Evolutionary conservation across 257 asterid species (phyloP).

Genomic region (Oldenlandia corymbosa): DNA sequence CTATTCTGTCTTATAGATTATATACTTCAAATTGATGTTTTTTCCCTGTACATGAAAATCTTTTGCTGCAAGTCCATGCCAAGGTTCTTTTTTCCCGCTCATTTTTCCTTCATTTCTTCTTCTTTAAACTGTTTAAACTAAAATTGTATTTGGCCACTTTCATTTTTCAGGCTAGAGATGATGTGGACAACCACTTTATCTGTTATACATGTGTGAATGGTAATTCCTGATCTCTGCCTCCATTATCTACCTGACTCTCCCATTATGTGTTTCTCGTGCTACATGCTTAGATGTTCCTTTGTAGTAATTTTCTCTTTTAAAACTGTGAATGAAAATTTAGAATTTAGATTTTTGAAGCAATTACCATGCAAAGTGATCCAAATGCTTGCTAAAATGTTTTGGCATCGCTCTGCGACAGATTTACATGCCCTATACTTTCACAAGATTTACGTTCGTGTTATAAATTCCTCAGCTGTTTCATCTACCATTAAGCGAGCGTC

Average conservation of each 20-base stretch:
- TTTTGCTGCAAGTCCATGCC: neutral
- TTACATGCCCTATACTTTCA: neutral
- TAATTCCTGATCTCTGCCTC: slow-evolving; percentile 21
- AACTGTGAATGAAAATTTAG: neutral
- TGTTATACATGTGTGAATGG: slow-evolving; percentile 73
- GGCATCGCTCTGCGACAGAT: too few species aligned
- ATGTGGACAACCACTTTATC: slow-evolving; percentile 78
- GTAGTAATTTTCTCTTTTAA: neutral
- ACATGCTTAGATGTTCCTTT: neutral
- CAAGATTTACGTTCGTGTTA: too few species aligned
- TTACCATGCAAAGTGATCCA: neutral
- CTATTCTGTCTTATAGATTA: neutral
- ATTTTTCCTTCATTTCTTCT: too few species aligned
- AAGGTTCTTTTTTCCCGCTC: too few species aligned
- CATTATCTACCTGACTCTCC: neutral
- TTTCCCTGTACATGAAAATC: neutral
- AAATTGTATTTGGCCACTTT: too few species aligned
- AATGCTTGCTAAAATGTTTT: neutral
- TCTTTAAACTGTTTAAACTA: too few species aligned
- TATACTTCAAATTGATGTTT: neutral
- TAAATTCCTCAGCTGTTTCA: too few species aligned
- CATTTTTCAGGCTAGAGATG: slow-evolving; percentile 59
- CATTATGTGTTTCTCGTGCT: neutral
- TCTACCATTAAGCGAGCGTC: neutral
- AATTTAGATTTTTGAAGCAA: neutral